A percentile compares a stretch with the other conserved stretches of the same genome.
phyloP scores from a whole-genome alignment of 371 early-diverging fungal genomes.

The Rhizomucor miehei region DNA sequence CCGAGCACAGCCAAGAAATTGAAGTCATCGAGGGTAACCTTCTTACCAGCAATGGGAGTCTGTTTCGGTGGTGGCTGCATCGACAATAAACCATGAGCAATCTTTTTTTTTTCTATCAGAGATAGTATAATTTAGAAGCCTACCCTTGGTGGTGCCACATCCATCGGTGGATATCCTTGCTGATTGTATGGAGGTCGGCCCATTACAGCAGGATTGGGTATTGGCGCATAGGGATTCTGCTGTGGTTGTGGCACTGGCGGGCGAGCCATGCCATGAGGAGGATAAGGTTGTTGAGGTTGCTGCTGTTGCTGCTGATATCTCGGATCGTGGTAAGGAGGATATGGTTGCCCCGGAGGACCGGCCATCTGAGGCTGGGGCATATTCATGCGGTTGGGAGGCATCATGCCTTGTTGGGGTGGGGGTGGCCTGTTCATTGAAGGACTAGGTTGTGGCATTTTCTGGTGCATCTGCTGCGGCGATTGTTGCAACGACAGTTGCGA shows the following conservation, averaged over 20 bases:
- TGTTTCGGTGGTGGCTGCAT: constrained; percentile 18
- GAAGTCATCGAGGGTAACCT: constrained; percentile 76
- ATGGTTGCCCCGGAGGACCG: constrained; percentile 23
- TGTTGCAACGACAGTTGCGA: constrained; percentile 15
- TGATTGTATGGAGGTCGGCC: constrained; percentile 10
- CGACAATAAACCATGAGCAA: too few relatives aligned
- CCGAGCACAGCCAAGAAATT: constrained; percentile 93
- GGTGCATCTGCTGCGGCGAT: constrained; percentile 11
- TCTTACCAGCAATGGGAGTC: constrained; percentile 6
- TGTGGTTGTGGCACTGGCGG: constrained; percentile 10
- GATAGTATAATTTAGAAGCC: background rate
- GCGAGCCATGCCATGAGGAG: constrained; percentile 4
- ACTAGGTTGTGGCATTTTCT: constrained; percentile 6
- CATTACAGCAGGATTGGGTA: constrained; percentile 20
- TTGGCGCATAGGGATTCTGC: constrained; percentile 14
- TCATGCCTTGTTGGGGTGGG: background rate
- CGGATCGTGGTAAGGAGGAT: constrained; percentile 6
- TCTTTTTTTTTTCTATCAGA: too few relatives aligned
- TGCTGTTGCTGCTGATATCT: constrained; percentile 16
- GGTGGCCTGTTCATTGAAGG: constrained; percentile 14
- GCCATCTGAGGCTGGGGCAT: constrained; percentile 18
- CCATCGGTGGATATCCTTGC: constrained; percentile 5
- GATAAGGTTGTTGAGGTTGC: constrained; percentile 21
- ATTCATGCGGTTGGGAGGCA: constrained; percentile 8
- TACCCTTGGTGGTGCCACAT: constrained; percentile 16